Conservation (phyloP, 345 rosid genomes). For the Acer negundo region DNA sequence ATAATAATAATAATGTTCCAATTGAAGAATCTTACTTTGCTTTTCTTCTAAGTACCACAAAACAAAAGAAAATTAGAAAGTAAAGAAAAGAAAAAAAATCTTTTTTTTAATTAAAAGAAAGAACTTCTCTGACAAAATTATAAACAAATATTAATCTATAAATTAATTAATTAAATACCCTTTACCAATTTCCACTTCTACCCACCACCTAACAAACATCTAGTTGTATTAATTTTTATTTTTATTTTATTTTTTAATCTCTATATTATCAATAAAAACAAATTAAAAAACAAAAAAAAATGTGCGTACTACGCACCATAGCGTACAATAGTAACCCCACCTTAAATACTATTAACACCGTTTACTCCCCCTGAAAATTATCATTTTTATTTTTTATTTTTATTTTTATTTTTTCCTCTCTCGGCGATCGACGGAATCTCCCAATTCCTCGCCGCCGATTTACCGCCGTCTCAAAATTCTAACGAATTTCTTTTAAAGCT, state of each 20-base stretch:
- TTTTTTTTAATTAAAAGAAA: background rate
- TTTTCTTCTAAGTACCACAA: conserved; percentile 27
- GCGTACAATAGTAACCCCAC: conserved; percentile 37
- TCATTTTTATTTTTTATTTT: conserved; percentile 34
- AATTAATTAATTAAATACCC: background rate
- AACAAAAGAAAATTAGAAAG: background rate
- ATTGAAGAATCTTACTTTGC: conserved; percentile 27
- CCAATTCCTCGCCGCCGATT: conserved; percentile 46
- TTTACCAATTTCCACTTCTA: conserved; percentile 10
- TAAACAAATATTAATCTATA: conserved; percentile 1
- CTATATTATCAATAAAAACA: background rate
- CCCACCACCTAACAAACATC: conserved; percentile 27
- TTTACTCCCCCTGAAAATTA: conserved; percentile 46
- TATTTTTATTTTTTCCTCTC: conserved; percentile 26
- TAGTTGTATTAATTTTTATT: background rate
- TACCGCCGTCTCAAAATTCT: background rate
- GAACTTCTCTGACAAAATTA: conserved; percentile 4
- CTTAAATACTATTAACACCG: conserved; percentile 52
- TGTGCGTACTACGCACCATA: conserved; percentile 31
- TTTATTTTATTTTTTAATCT: background rate
- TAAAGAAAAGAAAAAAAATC: background rate
- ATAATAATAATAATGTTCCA: background rate
- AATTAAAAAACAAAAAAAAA: conserved; percentile 3
- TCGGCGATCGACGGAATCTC: conserved; percentile 57
- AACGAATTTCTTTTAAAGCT: conserved; percentile 1